These are phyloP conservation scores for Diplodia intermedia DNA, from an alignment of 2,329 filamentous ascomycete species.

Conservation along the genomic window DNA sequence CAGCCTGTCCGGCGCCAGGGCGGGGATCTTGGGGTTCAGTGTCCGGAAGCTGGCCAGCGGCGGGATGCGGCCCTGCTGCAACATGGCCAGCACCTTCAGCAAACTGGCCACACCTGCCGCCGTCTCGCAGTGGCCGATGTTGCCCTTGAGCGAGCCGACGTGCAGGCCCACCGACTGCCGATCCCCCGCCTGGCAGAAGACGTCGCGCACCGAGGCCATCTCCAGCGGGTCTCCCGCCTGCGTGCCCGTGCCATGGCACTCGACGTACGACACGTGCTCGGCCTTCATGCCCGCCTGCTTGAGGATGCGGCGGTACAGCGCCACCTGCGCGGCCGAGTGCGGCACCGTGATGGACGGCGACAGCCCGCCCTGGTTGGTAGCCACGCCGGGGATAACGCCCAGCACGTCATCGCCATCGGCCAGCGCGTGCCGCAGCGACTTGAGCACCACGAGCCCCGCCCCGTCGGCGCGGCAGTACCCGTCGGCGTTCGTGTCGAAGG, in stretches of 20 bases:
- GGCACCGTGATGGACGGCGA: slow-evolving; percentile 60
- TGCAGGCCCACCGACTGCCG: slow-evolving; percentile 37
- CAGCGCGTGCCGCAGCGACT: slow-evolving; percentile 64
- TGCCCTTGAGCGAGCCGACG: slow-evolving; percentile 39
- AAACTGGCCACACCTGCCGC: slow-evolving; percentile 39
- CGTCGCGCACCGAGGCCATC: slow-evolving; percentile 34
- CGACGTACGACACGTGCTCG: slow-evolving; percentile 34
- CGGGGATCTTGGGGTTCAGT: slow-evolving; percentile 66
- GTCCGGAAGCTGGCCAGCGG: slow-evolving; percentile 37
- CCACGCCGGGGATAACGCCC: slow-evolving; percentile 52
- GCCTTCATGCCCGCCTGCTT: not conserved
- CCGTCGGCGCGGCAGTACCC: slow-evolving; percentile 72
- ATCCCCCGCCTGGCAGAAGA: slow-evolving; percentile 28
- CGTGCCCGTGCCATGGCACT: slow-evolving; percentile 63
- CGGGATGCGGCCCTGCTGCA: slow-evolving; percentile 37
- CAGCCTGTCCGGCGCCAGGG: slow-evolving; percentile 25
- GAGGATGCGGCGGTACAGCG: not conserved
- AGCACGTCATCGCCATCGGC: slow-evolving; percentile 61
- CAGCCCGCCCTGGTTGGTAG: slow-evolving; percentile 60
- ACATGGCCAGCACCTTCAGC: slow-evolving; percentile 41
- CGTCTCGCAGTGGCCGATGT: slow-evolving; percentile 43
- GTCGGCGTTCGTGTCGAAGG: slow-evolving; percentile 61
- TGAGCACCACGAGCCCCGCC: slow-evolving; percentile 63
- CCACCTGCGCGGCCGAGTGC: not conserved
- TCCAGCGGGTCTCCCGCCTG: slow-evolving; percentile 55